Evolutionary conservation across 1,284 basidiomycete species (phyloP).

Genomic region (Kalmanozyma brasiliensis): DNA sequence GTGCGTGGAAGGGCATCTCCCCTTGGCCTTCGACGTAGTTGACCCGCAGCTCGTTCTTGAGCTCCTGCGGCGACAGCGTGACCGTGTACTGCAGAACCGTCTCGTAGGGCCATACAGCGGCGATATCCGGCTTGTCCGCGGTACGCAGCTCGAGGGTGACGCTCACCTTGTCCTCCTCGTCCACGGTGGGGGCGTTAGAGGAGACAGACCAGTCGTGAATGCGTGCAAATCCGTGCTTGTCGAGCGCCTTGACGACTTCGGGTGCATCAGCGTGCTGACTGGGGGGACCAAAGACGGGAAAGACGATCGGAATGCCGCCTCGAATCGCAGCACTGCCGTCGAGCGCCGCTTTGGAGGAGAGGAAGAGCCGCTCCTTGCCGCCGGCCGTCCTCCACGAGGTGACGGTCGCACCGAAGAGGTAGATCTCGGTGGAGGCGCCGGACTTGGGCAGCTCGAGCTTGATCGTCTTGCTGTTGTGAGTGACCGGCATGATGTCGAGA

Average conservation of each 20-base stretch:
- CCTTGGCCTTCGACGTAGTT: constrained; percentile 40
- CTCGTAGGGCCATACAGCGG: constrained; percentile 36
- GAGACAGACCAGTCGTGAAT: constrained; percentile 48
- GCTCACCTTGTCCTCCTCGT: constrained; percentile 34
- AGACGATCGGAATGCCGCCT: constrained; percentile 61
- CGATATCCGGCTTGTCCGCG: constrained; percentile 36
- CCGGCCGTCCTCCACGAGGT: constrained; percentile 58
- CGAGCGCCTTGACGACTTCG: constrained; percentile 34
- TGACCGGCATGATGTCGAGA: constrained; percentile 34
- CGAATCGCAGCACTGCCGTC: constrained; percentile 54
- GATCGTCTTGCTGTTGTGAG: constrained; percentile 26
- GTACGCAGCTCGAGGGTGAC: constrained; percentile 49
- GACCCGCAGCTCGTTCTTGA: constrained; percentile 62
- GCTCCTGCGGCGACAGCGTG: constrained; percentile 42
- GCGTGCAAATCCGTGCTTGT: constrained; percentile 58
- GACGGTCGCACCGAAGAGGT: constrained; percentile 59
- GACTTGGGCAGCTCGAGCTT: constrained; percentile 43
- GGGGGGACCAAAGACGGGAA: constrained; percentile 58
- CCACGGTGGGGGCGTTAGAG: constrained; percentile 13
- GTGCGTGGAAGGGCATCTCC: constrained; percentile 68
- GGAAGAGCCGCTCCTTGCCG: constrained; percentile 55
- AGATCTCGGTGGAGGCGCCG: constrained; percentile 46
- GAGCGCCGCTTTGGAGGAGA: constrained; percentile 48
- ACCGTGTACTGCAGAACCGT: constrained; percentile 46
- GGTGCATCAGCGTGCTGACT: constrained; percentile 49